A percentile compares a stretch with the other conserved stretches of the same genome.
Evolutionary conservation across 176 grass and related monocot genomes (phyloP).

Genomic region (Oryza coarctata): DNA sequence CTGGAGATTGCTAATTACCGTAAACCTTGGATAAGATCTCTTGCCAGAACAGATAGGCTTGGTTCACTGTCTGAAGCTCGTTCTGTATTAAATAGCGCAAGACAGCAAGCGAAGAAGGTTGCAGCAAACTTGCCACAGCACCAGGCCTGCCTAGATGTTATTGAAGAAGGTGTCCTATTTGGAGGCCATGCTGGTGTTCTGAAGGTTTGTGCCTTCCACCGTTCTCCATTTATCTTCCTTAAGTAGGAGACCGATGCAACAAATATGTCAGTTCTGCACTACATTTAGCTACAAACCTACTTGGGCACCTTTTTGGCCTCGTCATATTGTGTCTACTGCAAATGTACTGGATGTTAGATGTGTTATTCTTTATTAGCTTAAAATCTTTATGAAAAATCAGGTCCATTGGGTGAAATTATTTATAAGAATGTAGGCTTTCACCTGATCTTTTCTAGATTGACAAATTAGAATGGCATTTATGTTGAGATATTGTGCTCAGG

Average conservation of each 20-base stretch:
- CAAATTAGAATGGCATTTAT: background rate
- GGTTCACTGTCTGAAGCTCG: constrained; percentile 79
- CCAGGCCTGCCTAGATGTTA: constrained; percentile 69
- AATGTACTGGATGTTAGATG: constrained; percentile 5
- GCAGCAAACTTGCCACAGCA: constrained; percentile 85
- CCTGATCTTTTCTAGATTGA: background rate
- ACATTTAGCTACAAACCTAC: background rate
- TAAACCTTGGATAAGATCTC: constrained; percentile 83
- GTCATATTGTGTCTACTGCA: background rate
- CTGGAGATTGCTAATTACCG: constrained; percentile 68
- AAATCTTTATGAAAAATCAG: background rate
- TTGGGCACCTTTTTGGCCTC: background rate
- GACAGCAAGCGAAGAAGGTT: constrained; percentile 61
- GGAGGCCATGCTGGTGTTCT: constrained; percentile 87
- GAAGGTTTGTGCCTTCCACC: constrained; percentile 48
- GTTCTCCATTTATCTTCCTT: background rate
- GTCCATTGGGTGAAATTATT: constrained; percentile 3
- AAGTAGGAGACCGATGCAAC: background rate
- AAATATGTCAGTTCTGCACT: background rate
- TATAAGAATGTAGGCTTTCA: background rate
- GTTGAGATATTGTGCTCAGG: background rate
- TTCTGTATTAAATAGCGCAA: constrained; percentile 63
- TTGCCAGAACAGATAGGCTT: constrained; percentile 76
- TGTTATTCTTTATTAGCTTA: background rate
- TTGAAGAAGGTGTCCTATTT: constrained; percentile 74